Evolutionary conservation across 441 rosid species (phyloP), one percentile per base, ranked within the genome.

Genomic region (Macaranga tanarius): DNA sequence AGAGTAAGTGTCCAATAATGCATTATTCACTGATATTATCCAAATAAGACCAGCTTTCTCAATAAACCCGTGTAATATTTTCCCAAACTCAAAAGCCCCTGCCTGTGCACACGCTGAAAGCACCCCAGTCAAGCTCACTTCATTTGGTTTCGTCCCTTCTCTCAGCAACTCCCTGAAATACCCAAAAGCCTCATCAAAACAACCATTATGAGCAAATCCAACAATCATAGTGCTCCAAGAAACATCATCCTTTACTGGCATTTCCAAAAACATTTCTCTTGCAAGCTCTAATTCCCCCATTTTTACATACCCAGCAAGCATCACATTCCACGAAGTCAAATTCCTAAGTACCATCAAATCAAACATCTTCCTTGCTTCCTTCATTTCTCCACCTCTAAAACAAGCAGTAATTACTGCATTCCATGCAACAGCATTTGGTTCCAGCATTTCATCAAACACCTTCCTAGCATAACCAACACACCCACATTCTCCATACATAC

Each of bases 201-300:
- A 69, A 34, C 88, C 92, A 73, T 75, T 85, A 59, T 86, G 93
- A 48, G 93, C 80, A 82, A 86, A 80, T 70, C 89, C 94, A 74
- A 78, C 86, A 73, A 92, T 86, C 87, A 90, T 77, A 22, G 89
- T 89, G 56, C 91, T 87, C 92, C 94, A 92, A 0, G 97, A 89
- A 15, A 92, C 88, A 68, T 79, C 87, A 77, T 89, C 92, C 74
- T 73, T 87, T 65, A 71, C 58, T 15, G 83, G 80, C 86, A 90
- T 89, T 42, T 73, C 86, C 62, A 34, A 57, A 57, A 92, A 90
- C 66, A 75, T 60, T 22, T 71, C 69, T 80, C 61, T 78, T 20
- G 89, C 94, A 31, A 70, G 73, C 72, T 85, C 86, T 57, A 90
- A 60, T 76, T 86, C 88, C 52, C 92, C 91, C 3, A 85, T 82